Evolutionary conservation across 2,329 filamentous ascomycete species (phyloP).

Genomic region (Nigrospora sphaerica): DNA sequence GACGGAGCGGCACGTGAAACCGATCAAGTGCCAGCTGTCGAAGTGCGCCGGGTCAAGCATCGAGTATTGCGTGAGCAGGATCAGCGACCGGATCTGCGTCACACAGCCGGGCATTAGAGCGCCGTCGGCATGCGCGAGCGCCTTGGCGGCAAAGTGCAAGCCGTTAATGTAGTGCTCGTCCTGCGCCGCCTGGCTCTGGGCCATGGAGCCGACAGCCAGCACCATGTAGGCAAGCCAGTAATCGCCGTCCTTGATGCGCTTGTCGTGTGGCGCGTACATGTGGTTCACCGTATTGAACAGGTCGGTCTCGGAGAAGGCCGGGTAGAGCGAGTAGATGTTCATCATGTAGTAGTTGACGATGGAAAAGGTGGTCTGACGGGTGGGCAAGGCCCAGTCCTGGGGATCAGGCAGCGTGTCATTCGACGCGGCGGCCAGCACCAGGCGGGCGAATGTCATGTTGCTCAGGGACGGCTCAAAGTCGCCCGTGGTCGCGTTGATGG

Average conservation of each 20-base stretch:
- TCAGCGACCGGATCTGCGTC: conserved; percentile 77
- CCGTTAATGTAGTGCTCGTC: conserved; percentile 55
- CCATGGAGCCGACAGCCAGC: conserved; percentile 71
- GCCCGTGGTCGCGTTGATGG: conserved; percentile 87
- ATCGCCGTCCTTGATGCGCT: conserved; percentile 61
- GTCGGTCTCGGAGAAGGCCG: conserved; percentile 73
- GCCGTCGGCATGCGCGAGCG: conserved; percentile 70
- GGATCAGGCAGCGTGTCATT: conserved; percentile 64
- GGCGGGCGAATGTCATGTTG: conserved; percentile 85
- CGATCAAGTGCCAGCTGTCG: conserved; percentile 89
- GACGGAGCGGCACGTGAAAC: conserved; percentile 79
- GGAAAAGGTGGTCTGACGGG: conserved; percentile 58
- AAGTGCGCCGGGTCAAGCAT: conserved; percentile 87
- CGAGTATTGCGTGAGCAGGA: conserved; percentile 82
- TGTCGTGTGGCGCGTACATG: conserved; percentile 65
- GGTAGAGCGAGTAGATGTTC: conserved; percentile 73
- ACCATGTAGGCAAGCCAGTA: conserved; percentile 87
- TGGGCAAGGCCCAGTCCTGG: conserved; percentile 57
- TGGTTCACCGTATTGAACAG: conserved; percentile 75
- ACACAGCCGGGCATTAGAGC: conserved; percentile 82
- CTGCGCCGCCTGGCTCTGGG: conserved; percentile 63
- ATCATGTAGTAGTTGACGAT: conserved; percentile 79
- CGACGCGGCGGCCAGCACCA: conserved; percentile 76
- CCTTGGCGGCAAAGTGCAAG: conserved; percentile 50
- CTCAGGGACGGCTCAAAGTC: conserved; percentile 86